Evolutionary conservation across 1,284 basidiomycete genomes (phyloP), one percentile per base, ranked within the genome.

Genomic region (Mycena sp.): DNA sequence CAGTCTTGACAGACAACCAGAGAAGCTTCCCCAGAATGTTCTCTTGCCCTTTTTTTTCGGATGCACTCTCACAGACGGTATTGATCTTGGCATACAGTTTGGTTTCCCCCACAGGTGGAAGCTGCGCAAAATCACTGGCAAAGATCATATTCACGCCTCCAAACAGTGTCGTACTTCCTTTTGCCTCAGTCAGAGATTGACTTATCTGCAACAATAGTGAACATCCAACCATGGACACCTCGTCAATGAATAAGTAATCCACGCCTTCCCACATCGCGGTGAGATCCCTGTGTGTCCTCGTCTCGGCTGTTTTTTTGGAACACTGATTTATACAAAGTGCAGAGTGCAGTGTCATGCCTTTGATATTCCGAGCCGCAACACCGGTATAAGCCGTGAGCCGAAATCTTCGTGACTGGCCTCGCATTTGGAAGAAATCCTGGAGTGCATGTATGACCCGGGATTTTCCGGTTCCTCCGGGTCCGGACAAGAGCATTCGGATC

Each of bases 121-220:
- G 61, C 50, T 81, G 80, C 0, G 72, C 72, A 63, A 81, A 78
- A 56, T 82, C 79, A n/a, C n/a, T n/a, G n/a, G n/a, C n/a, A n/a
- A n/a, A n/a, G n/a, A n/a, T n/a, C n/a, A n/a, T n/a, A n/a, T n/a
- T n/a, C n/a, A n/a, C n/a, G n/a, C n/a, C n/a, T n/a, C n/a, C n/a
- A n/a, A n/a, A n/a, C n/a, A n/a, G n/a, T n/a, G n/a, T n/a, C n/a
- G n/a, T n/a, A n/a, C n/a, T n/a, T n/a, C n/a, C n/a, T n/a, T n/a
- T n/a, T n/a, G n/a, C n/a, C n/a, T n/a, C n/a, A n/a, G n/a, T n/a
- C n/a, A n/a, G n/a, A n/a, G n/a, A n/a, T n/a, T n/a, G n/a, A n/a
- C n/a, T n/a, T n/a, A n/a, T n/a, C n/a, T n/a, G n/a, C n/a, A n/a
- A n/a, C n/a, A n/a, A n/a, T n/a, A n/a, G n/a, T n/a, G n/a, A n/a